Conservation (phyloP, 2,329 filamentous ascomycete genomes). For the Sarocladium strictum region DNA sequence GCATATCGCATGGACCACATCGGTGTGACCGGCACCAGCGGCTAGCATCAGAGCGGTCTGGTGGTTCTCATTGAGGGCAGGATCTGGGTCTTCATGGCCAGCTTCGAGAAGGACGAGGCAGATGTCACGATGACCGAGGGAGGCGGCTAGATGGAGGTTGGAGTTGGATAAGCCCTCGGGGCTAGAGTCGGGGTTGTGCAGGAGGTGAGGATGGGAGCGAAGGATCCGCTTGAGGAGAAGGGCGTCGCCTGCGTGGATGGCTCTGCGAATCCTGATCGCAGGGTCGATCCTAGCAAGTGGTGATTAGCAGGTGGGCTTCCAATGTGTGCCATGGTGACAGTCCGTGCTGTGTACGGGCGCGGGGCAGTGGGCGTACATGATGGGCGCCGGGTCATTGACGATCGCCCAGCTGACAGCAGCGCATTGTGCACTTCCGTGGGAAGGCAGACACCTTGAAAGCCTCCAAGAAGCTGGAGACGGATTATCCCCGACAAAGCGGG, state of each 20-base stretch:
- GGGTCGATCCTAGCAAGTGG: constrained; percentile 60
- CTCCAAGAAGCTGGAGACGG: too few species aligned
- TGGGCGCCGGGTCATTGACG: constrained; percentile 1
- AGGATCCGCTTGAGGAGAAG: constrained; percentile 73
- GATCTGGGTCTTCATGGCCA: constrained; percentile 67
- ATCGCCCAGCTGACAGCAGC: background rate
- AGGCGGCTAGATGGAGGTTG: constrained; percentile 74
- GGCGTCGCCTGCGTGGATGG: constrained; percentile 69
- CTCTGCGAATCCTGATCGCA: constrained; percentile 70
- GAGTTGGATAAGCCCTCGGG: constrained; percentile 69
- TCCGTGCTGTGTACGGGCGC: too few species aligned
- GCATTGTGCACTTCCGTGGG: background rate
- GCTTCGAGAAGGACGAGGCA: constrained; percentile 64
- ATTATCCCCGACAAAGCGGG: too few species aligned
- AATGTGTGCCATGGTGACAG: too few species aligned
- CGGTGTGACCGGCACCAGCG: constrained; percentile 60
- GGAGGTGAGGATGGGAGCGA: constrained; percentile 59
- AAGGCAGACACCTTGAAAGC: too few species aligned
- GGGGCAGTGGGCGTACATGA: background rate
- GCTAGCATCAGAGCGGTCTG: constrained; percentile 82
- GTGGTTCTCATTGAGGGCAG: constrained; percentile 72
- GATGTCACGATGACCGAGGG: constrained; percentile 63
- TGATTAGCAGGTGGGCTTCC: background rate
- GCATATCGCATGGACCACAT: constrained; percentile 67
- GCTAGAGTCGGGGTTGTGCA: constrained; percentile 74